phyloP scores from a whole-genome alignment of 371 early-diverging fungal genomes.

The Mucor sp. region DNA sequence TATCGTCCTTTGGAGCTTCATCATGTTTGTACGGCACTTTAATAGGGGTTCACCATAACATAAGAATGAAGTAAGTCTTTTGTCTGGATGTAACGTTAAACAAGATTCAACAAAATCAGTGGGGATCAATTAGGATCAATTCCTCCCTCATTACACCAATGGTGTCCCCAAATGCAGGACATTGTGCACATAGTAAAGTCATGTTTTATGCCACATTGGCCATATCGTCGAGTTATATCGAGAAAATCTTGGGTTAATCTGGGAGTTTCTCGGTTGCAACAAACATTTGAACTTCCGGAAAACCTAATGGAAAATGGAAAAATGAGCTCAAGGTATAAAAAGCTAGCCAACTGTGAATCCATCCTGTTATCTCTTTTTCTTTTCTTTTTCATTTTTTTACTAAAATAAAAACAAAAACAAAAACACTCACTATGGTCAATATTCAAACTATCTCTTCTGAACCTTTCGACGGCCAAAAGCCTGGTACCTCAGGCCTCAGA shows the following conservation, averaged over 20 bases:
- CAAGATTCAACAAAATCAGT: not conserved
- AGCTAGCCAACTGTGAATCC: not conserved
- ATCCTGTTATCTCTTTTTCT: slow-evolving; percentile 1
- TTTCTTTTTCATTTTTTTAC: slow-evolving; percentile 1
- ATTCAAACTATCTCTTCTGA: slow-evolving; percentile 62
- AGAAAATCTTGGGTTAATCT: not conserved
- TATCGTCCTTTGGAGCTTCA: not conserved
- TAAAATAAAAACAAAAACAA: not conserved
- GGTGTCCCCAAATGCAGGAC: not conserved
- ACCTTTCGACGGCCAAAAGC: slow-evolving; percentile 92
- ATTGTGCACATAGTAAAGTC: not conserved
- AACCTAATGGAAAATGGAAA: slow-evolving; percentile 2
- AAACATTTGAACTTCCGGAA: slow-evolving; percentile 2
- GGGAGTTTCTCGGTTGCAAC: slow-evolving; percentile 1
- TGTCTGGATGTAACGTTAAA: not conserved
- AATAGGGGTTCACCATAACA: not conserved
- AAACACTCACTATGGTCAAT: slow-evolving; percentile 18
- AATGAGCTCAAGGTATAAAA: slow-evolving; percentile 2
- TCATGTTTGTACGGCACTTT: not conserved
- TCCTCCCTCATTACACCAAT: not conserved
- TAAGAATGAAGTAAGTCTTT: not conserved
- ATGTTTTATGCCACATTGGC: not conserved
- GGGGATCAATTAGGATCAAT: slow-evolving; percentile 5
- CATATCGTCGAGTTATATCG: not conserved
- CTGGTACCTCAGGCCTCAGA: slow-evolving; percentile 95